Evolutionary conservation across 1,284 basidiomycete species (phyloP).

Genomic region (Malassezia furfur): DNA sequence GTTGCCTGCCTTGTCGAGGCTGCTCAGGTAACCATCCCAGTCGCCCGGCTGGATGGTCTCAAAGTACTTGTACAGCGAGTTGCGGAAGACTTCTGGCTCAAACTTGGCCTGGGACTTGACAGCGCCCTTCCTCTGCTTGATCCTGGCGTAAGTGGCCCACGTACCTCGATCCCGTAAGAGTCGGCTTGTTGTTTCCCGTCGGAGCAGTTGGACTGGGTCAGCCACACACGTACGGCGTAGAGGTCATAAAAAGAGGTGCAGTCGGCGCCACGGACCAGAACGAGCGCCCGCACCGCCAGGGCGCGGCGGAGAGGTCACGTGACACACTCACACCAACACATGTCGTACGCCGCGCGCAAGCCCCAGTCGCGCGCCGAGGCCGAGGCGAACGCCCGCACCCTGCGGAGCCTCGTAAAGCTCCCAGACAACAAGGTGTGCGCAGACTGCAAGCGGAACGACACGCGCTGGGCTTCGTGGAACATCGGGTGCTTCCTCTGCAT

Average conservation of each 20-base stretch:
- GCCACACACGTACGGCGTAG: slow-evolving; percentile 19
- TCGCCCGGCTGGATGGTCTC: slow-evolving; percentile 69
- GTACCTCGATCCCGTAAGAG: slow-evolving; percentile 49
- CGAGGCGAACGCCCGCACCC: slow-evolving; percentile 40
- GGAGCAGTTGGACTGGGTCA: slow-evolving; percentile 17
- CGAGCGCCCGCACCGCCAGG: too few relatives aligned
- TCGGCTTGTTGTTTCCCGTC: slow-evolving; percentile 46
- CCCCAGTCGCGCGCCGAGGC: slow-evolving; percentile 43
- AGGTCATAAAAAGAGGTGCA: slow-evolving; percentile 14
- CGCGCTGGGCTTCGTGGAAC: slow-evolving; percentile 97
- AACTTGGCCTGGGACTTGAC: slow-evolving; percentile 54
- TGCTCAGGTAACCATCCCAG: slow-evolving; percentile 70
- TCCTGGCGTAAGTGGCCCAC: neutral
- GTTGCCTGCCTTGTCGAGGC: slow-evolving; percentile 76
- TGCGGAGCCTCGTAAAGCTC: slow-evolving; percentile 48
- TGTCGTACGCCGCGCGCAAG: slow-evolving; percentile 31
- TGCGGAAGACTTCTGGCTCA: slow-evolving; percentile 70
- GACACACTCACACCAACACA: slow-evolving; percentile 10
- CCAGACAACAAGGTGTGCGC: slow-evolving; percentile 83
- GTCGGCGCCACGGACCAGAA: neutral
- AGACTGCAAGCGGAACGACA: slow-evolving; percentile 55
- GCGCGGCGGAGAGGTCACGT: neutral
- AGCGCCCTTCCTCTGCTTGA: slow-evolving; percentile 37
- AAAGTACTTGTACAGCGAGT: slow-evolving; percentile 85
- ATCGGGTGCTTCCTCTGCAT: slow-evolving; percentile 89